Conservation (phyloP, 495 filamentous ascomycete species). For the Friedmanniomyces endolithicus region DNA sequence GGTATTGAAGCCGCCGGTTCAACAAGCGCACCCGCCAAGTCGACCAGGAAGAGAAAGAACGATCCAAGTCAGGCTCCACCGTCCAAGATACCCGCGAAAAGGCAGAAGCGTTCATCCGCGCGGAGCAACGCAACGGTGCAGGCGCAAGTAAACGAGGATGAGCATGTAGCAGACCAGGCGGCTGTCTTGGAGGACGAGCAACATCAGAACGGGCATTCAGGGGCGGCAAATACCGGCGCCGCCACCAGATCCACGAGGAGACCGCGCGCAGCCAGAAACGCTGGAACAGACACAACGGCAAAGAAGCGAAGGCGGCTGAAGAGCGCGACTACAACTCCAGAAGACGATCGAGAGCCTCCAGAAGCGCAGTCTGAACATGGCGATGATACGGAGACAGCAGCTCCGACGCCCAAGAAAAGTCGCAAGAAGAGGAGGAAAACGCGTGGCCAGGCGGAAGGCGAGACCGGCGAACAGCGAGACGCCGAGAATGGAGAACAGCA, state of each 20-base stretch:
- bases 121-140: constrained; percentile 6
- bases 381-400: background rate
- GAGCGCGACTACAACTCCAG: background rate
- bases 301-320: background rate
- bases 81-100: constrained; percentile 9
- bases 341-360: background rate
- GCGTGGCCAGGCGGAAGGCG: background rate
- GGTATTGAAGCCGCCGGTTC: background rate
- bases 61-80: background rate
- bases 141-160: constrained; percentile 1
- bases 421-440: constrained; percentile 10
- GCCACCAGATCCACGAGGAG: background rate
- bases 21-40: background rate
- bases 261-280: background rate
- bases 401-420: constrained; percentile 14
- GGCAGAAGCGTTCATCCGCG: constrained; percentile 8
- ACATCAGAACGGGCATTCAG: background rate
- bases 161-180: background rate
- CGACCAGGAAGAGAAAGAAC: background rate
- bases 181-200: background rate
- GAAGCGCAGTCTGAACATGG: background rate
- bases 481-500: constrained; percentile 7
- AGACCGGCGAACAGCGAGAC: constrained; percentile 3
- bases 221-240: background rate
- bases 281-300: background rate